Percentiles rank a stretch among this genome's conserved stretches.
phyloP scores from a whole-genome alignment of 108 stramenopile species.

The Bacterosira constricta region DNA sequence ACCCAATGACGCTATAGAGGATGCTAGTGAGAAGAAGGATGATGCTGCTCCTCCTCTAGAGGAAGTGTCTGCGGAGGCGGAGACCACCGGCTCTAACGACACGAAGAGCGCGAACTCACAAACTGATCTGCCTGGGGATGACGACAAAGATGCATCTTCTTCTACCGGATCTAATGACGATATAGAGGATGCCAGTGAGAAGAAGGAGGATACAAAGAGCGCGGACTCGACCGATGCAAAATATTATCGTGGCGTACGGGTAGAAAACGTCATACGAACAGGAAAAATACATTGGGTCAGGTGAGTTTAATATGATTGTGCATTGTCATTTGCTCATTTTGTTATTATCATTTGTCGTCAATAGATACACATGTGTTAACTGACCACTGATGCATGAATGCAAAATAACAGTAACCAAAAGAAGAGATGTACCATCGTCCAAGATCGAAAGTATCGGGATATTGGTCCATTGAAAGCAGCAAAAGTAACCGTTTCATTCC shows the following conservation, averaged over 20 bases:
- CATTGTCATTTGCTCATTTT: too few species aligned
- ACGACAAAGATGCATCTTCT: not conserved
- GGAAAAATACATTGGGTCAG: not conserved
- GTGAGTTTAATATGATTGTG: not conserved
- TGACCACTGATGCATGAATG: not conserved
- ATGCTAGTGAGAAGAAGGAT: not conserved
- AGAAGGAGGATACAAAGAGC: not conserved
- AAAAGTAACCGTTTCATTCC: not conserved
- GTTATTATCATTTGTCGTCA: not conserved
- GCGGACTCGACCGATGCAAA: not conserved
- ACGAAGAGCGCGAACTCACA: too few species aligned
- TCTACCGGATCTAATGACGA: not conserved
- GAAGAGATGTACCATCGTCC: slow-evolving; percentile 1
- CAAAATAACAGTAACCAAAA: not conserved
- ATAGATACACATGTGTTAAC: not conserved
- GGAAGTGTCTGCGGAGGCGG: not conserved
- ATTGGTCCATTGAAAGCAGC: slow-evolving; percentile 1
- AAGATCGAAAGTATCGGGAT: not conserved
- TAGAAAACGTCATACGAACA: slow-evolving; percentile 5
- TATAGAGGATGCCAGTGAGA: not conserved
- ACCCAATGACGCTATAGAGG: not conserved
- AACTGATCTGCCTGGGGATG: not conserved
- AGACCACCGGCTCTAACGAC: not conserved
- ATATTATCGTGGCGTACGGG: not conserved
- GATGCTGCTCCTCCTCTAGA: not conserved